Percentiles rank a stretch among this genome's conserved stretches.
Evolutionary conservation across 345 rosid species (phyloP).

Genomic region (Linum tenue): DNA sequence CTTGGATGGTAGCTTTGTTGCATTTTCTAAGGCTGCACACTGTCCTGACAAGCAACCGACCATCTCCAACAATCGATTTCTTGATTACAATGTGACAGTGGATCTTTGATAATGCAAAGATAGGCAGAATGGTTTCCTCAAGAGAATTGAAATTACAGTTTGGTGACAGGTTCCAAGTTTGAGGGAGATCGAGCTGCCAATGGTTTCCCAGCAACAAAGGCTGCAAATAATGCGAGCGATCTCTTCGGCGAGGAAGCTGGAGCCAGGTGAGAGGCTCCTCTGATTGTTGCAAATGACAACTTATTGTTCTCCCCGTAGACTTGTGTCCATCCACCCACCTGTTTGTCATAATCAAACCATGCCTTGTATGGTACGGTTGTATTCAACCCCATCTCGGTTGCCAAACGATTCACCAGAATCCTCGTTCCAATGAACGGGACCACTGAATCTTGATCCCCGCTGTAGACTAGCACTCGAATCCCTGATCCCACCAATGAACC

Average conservation of each 20-base stretch:
- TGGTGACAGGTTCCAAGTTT: background rate
- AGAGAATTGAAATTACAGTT: background rate
- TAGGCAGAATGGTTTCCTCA: background rate
- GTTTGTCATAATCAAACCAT: conserved; percentile 4
- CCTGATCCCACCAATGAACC: conserved; percentile 16
- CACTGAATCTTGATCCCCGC: conserved; percentile 21
- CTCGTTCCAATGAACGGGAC: conserved; percentile 11
- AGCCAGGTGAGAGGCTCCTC: conserved; percentile 11
- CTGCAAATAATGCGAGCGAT: conserved; percentile 8
- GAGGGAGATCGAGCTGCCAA: background rate
- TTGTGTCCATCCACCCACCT: conserved; percentile 13
- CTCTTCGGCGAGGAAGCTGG: conserved; percentile 9
- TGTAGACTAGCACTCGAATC: conserved; percentile 14
- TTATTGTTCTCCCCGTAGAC: conserved; percentile 2
- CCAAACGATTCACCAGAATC: conserved; percentile 12
- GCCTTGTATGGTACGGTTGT: conserved; percentile 4
- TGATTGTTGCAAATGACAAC: conserved; percentile 4
- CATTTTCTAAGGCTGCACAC: background rate
- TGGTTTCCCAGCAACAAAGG: conserved; percentile 9
- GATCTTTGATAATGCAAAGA: background rate
- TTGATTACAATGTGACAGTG: background rate
- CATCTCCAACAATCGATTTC: no score
- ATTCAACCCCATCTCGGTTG: conserved; percentile 8
- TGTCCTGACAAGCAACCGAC: no score
- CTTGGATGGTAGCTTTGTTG: no score